Evolutionary conservation across 1,139 yeast species (phyloP), one percentile per base, ranked within the genome.

Genomic region (Candida tetrigidarum): DNA sequence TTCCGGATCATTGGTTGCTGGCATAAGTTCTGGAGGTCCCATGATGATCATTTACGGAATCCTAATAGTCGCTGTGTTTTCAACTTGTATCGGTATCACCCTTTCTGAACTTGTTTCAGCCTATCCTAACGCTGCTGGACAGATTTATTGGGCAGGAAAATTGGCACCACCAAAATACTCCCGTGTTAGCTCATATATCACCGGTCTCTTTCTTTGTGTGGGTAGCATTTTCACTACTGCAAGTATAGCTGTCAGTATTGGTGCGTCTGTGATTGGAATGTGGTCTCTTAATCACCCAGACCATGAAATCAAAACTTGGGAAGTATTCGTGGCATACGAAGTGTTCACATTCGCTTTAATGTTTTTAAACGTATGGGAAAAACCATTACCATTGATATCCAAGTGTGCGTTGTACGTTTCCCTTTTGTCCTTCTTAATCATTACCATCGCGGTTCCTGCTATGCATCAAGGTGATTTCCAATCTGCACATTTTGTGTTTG

Each of bases 11-110:
- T 39, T 38, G 12, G 40, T 81, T 44, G 78, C 86, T n/a, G 85
- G 85, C 54, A 81, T 83, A 46, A 67, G 73, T 45, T 78, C 85
- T 28, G 87, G 87, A 50, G 89, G 89, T 18, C 88, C 89, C 10
- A 67, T 83, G 71, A 63, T 82, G 68, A 78, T 83, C 50, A 78
- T 83, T 12, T 83, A 83, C 54, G 89, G 89, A 53, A 82, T 83
- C 52, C 66, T 83, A 19, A 82, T 84, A 51, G 74, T 84, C 45
- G 81, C 88, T 0, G 63, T 63, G 47, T 56, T 71, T 29, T 68
- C 76, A 2, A 62, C 60, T 52, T 64, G 69, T 51, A 62, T 72
- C 41, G 78, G 70, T 16, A 59, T 68, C 14, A 66, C 71, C 2
- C 61, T 69, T 49, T 64, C 81, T 14, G 85, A 81, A 50, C 63